These are phyloP conservation scores for Meredithiella fracta DNA, from an alignment of 2,329 filamentous ascomycete species.

Conservation along the genomic window DNA sequence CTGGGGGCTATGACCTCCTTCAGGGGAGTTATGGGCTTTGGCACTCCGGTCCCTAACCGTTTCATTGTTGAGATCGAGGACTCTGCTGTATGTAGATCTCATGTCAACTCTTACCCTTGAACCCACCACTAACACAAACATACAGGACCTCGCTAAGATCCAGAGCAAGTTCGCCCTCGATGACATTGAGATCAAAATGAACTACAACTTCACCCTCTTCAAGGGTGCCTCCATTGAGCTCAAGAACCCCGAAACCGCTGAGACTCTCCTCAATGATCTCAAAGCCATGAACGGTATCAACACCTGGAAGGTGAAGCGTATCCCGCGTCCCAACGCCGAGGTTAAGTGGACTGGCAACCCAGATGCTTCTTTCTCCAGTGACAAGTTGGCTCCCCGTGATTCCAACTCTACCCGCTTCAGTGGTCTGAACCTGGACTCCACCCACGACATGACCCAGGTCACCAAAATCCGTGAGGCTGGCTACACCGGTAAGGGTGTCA, in stretches of 20 bases:
- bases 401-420: neutral
- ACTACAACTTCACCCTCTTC: slow-evolving; percentile 35
- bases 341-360: slow-evolving; percentile 28
- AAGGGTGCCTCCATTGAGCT: slow-evolving; percentile 38
- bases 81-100: slow-evolving; percentile 24
- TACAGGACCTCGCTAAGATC: slow-evolving; percentile 28
- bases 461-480: slow-evolving; percentile 34
- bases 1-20: slow-evolving; percentile 22
- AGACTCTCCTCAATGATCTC: slow-evolving; percentile 27
- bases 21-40: slow-evolving; percentile 17
- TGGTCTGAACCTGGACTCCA: slow-evolving; percentile 22
- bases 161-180: slow-evolving; percentile 24
- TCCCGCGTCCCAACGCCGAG: slow-evolving; percentile 29
- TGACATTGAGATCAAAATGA: slow-evolving; percentile 28
- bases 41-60: slow-evolving; percentile 25
- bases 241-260: slow-evolving; percentile 28
- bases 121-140: neutral
- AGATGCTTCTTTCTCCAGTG: slow-evolving; percentile 14
- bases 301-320: slow-evolving; percentile 30
- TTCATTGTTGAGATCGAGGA: slow-evolving; percentile 39
- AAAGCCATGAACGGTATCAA: slow-evolving; percentile 29
- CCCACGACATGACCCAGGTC: slow-evolving; percentile 40
- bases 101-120: neutral
- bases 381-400: slow-evolving; percentile 9
- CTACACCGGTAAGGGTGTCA: slow-evolving; percentile 33